phyloP scores from a whole-genome alignment of 257 asterid species.

The Gentiana straminea region DNA sequence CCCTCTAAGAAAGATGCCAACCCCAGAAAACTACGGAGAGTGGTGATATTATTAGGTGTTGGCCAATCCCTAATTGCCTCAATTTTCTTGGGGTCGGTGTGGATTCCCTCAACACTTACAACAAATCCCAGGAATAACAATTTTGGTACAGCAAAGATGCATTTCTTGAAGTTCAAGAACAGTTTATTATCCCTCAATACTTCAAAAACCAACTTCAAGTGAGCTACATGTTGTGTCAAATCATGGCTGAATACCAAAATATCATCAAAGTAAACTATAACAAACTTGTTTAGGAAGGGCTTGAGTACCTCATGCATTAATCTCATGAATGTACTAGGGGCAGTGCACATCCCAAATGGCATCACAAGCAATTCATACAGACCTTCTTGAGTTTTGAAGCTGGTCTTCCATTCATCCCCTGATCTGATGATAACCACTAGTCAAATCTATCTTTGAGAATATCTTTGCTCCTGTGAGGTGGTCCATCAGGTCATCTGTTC shows the following conservation, averaged over 20 bases:
- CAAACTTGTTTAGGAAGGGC: no score
- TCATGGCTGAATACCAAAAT: neutral
- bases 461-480: neutral
- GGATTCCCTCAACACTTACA: neutral
- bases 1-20: neutral
- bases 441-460: neutral
- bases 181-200: no score
- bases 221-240: neutral
- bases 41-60: neutral
- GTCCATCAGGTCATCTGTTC: neutral
- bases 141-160: no score
- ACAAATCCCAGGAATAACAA: neutral
- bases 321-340: neutral
- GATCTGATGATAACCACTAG: neutral
- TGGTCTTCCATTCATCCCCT: constrained; percentile 7
- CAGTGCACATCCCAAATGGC: no score
- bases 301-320: neutral
- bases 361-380: neutral
- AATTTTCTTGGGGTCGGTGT: no score
- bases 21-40: neutral
- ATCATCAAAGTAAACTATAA: no score
- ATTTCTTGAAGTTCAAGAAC: no score
- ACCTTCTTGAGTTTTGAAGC: neutral
- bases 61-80: neutral
- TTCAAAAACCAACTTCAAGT: neutral